Conservation (phyloP, 2,329 filamentous ascomycete species). For the Penicillium sp. region DNA sequence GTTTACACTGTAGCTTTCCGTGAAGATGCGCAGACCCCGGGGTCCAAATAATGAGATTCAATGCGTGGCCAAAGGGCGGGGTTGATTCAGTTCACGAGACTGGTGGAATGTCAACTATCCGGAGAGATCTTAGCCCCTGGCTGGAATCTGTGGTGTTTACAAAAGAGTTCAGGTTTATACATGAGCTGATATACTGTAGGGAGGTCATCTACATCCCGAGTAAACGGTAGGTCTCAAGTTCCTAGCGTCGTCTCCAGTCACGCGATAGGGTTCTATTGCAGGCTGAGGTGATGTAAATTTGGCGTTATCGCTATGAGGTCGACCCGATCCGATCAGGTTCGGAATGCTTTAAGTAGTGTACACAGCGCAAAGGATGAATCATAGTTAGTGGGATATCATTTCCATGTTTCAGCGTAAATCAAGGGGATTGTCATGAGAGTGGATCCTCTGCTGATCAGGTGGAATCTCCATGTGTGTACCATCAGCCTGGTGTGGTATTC, state of each 20-base stretch:
- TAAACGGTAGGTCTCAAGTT: background rate
- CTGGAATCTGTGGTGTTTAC: background rate
- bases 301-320: background rate
- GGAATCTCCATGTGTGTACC: background rate
- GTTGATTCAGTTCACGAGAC: conserved; percentile 12
- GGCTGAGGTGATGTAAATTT: background rate
- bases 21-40: background rate
- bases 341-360: background rate
- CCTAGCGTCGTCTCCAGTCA: background rate
- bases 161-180: background rate
- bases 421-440: conserved; percentile 2
- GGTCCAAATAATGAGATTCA: conserved; percentile 2
- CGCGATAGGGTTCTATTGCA: background rate
- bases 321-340: background rate
- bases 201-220: background rate
- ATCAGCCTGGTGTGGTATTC: background rate
- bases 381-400: background rate
- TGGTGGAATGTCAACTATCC: conserved; percentile 11
- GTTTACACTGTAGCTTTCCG: background rate
- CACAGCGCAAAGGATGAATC: background rate
- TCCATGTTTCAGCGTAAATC: background rate
- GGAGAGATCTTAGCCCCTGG: background rate
- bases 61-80: conserved; percentile 9
- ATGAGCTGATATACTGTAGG: background rate
- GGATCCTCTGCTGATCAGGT: background rate